Conservation (phyloP, 225 moss, liverwort and hornwort genomes). For the Straminergon stramineum region DNA sequence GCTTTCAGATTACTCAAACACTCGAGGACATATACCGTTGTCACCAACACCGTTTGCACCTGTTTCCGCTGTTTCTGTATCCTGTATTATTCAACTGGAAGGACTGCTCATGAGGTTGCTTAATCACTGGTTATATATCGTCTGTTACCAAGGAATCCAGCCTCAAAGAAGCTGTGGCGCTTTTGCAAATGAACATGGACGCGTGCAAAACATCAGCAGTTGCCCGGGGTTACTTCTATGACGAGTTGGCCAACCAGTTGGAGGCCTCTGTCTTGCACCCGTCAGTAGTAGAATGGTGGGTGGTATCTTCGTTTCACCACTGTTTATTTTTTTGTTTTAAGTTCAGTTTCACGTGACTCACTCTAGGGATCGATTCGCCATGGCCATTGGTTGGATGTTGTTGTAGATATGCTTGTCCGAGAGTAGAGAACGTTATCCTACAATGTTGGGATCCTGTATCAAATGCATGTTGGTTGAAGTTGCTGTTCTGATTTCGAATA, state of each 20-base stretch:
- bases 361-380: background rate
- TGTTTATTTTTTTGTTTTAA: background rate
- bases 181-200: constrained; percentile 72
- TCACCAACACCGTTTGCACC: background rate
- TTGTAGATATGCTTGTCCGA: background rate
- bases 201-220: constrained; percentile 68
- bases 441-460: background rate
- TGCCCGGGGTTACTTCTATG: constrained; percentile 65
- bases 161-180: constrained; percentile 52
- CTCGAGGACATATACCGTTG: background rate
- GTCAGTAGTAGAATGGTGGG: constrained; percentile 65
- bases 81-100: background rate
- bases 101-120: background rate
- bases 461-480: background rate
- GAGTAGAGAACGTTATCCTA: background rate
- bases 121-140: background rate
- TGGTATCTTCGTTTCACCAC: background rate
- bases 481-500: background rate
- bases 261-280: constrained; percentile 47
- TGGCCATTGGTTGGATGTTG: background rate
- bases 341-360: background rate
- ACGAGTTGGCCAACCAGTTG: constrained; percentile 62
- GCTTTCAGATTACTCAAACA: background rate
- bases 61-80: background rate
- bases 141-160: constrained; percentile 36